phyloP scores from a whole-genome alignment of 228 moss, liverwort and hornwort genomes.

The Sphagnum fallax region DNA sequence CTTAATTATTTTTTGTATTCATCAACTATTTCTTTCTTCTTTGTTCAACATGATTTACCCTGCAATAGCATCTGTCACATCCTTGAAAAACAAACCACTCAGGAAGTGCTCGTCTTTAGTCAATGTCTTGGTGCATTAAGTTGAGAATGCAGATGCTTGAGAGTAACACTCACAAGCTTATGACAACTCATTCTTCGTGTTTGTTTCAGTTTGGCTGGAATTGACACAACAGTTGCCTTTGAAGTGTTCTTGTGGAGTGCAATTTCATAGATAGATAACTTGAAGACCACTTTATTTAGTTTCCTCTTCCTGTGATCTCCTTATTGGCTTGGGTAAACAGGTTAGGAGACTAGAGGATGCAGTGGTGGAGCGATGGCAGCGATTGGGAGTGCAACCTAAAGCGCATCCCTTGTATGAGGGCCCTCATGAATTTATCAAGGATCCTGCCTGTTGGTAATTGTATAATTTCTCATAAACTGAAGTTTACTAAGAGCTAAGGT shows the following conservation, averaged over 20 bases:
- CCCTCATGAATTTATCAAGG: constrained; percentile 80
- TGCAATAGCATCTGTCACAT: not conserved
- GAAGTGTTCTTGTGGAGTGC: too few relatives aligned
- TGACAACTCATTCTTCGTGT: too few relatives aligned
- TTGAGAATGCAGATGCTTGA: too few relatives aligned
- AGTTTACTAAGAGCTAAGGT: too few relatives aligned
- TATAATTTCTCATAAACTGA: too few relatives aligned
- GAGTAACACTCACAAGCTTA: too few relatives aligned
- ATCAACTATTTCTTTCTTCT: not conserved
- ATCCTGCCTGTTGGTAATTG: constrained; percentile 55
- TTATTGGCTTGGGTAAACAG: constrained; percentile 20
- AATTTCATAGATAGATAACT: not conserved
- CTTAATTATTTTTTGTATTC: not conserved
- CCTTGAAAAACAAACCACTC: not conserved
- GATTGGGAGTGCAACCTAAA: constrained; percentile 52
- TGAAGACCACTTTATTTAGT: not conserved
- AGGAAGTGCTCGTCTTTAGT: too few relatives aligned
- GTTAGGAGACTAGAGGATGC: constrained; percentile 78
- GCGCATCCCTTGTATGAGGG: constrained; percentile 61
- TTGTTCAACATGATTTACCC: not conserved
- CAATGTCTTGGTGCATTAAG: too few relatives aligned
- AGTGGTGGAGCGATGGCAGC: constrained; percentile 68
- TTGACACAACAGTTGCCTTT: too few relatives aligned
- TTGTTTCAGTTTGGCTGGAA: too few relatives aligned
- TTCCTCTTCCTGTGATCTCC: too few relatives aligned